Conservation (phyloP, 768 basidiomycete genomes). For the Daedaleopsis sinensis region DNA sequence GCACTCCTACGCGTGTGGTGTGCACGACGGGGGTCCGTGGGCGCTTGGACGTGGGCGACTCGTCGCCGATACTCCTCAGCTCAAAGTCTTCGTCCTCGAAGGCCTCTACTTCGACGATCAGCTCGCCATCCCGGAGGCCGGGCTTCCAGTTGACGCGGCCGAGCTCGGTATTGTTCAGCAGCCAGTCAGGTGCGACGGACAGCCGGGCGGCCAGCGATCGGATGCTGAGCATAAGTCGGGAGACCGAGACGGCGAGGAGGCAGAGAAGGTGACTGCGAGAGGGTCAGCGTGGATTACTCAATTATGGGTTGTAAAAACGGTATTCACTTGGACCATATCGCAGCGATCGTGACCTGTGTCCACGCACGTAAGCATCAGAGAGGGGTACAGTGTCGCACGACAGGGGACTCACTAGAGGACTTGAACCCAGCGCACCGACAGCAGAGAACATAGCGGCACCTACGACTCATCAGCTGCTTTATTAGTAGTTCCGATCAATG, state of each 20-base stretch:
- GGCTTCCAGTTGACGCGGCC: slow-evolving; percentile 38
- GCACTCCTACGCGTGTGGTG: slow-evolving; percentile 20
- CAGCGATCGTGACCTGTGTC: neutral
- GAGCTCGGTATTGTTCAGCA: slow-evolving; percentile 48
- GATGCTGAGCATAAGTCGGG: slow-evolving; percentile 43
- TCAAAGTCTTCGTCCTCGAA: slow-evolving; percentile 16
- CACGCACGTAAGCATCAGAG: neutral
- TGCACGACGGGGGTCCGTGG: slow-evolving; percentile 8
- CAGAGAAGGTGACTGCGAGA: slow-evolving; percentile 13
- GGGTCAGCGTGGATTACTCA: neutral
- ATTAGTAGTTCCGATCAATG: neutral
- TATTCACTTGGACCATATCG: slow-evolving; percentile 16
- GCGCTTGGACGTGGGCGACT: neutral
- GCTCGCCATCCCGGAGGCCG: slow-evolving; percentile 17
- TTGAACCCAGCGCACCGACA: slow-evolving; percentile 10
- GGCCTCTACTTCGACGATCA: slow-evolving; percentile 24
- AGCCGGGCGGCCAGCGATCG: slow-evolving; percentile 44
- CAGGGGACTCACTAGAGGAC: slow-evolving; percentile 6
- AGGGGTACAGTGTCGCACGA: neutral
- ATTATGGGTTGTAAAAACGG: neutral
- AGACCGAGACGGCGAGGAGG: slow-evolving; percentile 35
- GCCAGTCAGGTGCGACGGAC: slow-evolving; percentile 45
- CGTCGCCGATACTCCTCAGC: slow-evolving; percentile 8
- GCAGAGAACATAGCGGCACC: slow-evolving; percentile 18
- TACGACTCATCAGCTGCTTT: neutral